These are phyloP conservation scores for Sordariomycetes sp. DNA, from an alignment of 2,329 filamentous ascomycete genomes.

Conservation along the genomic window DNA sequence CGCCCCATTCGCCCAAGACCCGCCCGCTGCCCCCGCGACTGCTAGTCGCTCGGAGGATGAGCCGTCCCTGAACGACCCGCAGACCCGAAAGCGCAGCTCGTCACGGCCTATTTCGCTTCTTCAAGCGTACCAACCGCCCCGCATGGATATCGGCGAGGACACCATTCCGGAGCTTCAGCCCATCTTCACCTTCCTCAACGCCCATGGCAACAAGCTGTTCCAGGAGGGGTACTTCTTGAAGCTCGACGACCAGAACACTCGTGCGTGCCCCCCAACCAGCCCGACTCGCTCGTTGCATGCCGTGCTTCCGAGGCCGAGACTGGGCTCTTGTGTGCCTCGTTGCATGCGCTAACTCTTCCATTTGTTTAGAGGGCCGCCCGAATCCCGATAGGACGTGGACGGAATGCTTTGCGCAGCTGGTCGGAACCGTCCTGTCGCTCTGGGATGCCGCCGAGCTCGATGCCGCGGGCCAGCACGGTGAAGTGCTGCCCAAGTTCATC, in stretches of 20 bases:
- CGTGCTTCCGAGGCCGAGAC: not conserved
- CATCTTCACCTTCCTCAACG: conserved; percentile 89
- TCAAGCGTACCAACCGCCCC: conserved; percentile 71
- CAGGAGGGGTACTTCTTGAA: conserved; percentile 98
- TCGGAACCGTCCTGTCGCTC: conserved; percentile 86
- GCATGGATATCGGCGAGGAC: conserved; percentile 77
- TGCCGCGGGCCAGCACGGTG: conserved; percentile 70
- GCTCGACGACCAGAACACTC: conserved; percentile 84
- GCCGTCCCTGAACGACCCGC: conserved; percentile 18
- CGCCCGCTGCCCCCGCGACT: not conserved
- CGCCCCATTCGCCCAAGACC: not conserved
- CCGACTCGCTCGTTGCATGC: not conserved
- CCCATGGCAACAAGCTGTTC: conserved; percentile 91
- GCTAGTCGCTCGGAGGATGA: not conserved
- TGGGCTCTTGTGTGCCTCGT: not conserved
- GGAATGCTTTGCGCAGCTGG: conserved; percentile 93
- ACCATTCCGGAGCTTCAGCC: conserved; percentile 88
- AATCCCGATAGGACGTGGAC: conserved; percentile 84
- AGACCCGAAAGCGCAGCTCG: conserved; percentile 31
- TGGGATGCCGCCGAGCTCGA: conserved; percentile 95
- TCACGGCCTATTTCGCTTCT: conserved; percentile 78
- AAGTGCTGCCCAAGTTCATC: conserved; percentile 85
- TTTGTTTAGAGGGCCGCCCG: conserved; percentile 62
- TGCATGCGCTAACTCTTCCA: conserved; percentile 6
- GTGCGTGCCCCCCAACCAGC: conserved; percentile 41